Evolutionary conservation across 441 rosid species (phyloP), one percentile per base, ranked within the genome.

Genomic region (Kokia cookei): DNA sequence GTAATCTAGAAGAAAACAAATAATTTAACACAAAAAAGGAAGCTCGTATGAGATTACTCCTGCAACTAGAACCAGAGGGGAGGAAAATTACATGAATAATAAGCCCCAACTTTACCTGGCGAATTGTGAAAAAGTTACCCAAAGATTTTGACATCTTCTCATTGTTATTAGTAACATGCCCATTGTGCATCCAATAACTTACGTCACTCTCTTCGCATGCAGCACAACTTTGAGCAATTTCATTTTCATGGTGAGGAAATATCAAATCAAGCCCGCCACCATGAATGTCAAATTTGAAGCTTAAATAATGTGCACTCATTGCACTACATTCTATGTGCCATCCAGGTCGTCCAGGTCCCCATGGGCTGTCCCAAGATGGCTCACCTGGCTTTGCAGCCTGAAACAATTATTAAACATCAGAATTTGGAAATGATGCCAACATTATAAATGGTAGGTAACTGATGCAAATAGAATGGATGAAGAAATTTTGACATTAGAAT

Each of bases 251-350:
- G 80, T 93, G 99, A 2, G 99, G 98, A 79, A 93, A 96, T 24
- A 86, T 82, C 73, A 96, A 82, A 88, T 96, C 99, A 43, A 86
- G 89, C 81, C 99, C 99, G 73, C 99, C 98, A 15, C 97, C 95
- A 82, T 95, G 99, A 74, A 93, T 89, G 75, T 93, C 99, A 77
- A 96, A 96, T 71, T 81, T 84, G 72, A 79, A 82, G 26, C 90
- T 79, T 60, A 93, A 86, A 83, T 89, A 92, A 72, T 81, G 83
- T 43, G 89, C 93, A 88, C 97, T 93, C 99, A 93, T 96, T 19
- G 98, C 97, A 78, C 99, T 93, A 89, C 99, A 96, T 82, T 96
- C 99, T 15, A 96, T 96, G 75, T 96, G 98, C 98, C 99, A 93
- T 45, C 99, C 98, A 3, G 98, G 97, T 79, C 99, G 87, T 64